These are phyloP conservation scores for Tulasnella sp. DNA, from an alignment of 768 basidiomycete genomes.

Conservation along the genomic window DNA sequence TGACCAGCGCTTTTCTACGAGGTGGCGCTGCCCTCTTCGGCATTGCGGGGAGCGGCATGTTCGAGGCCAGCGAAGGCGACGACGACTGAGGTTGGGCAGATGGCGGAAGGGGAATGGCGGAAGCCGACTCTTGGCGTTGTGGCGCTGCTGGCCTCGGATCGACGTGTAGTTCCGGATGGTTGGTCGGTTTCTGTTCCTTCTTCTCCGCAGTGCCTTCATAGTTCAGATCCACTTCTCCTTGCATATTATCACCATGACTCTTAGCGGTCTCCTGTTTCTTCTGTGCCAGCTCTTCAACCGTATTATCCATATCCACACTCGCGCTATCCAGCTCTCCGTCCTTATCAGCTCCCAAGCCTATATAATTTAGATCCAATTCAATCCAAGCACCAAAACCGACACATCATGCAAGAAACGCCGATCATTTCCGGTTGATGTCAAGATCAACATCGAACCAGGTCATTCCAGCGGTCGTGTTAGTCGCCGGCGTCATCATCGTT, in stretches of 20 bases:
- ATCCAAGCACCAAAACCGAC: too few species aligned
- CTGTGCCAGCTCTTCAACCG: background rate
- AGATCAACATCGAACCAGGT: conserved; percentile 8
- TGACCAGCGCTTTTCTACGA: conserved; percentile 27
- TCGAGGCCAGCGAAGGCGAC: conserved; percentile 16
- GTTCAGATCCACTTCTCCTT: background rate
- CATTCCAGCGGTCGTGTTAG: conserved; percentile 5
- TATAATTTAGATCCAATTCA: too few species aligned
- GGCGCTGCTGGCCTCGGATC: too few species aligned
- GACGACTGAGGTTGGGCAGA: conserved; percentile 5
- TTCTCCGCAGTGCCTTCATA: too few species aligned
- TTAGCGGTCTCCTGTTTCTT: background rate
- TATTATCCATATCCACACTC: background rate
- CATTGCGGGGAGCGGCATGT: conserved; percentile 63
- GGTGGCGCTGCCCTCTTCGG: conserved; percentile 70
- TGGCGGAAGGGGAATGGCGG: background rate
- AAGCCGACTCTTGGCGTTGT: background rate
- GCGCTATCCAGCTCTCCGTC: background rate
- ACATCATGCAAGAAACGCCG: background rate
- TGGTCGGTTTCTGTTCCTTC: too few species aligned
- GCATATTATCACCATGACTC: background rate
- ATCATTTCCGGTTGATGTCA: conserved; percentile 7
- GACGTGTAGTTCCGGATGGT: too few species aligned
- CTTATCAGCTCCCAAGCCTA: background rate
- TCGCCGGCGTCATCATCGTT: too few species aligned